Conservation (phyloP, 2,329 filamentous ascomycete species). For the Fusarium sulawesiense region DNA sequence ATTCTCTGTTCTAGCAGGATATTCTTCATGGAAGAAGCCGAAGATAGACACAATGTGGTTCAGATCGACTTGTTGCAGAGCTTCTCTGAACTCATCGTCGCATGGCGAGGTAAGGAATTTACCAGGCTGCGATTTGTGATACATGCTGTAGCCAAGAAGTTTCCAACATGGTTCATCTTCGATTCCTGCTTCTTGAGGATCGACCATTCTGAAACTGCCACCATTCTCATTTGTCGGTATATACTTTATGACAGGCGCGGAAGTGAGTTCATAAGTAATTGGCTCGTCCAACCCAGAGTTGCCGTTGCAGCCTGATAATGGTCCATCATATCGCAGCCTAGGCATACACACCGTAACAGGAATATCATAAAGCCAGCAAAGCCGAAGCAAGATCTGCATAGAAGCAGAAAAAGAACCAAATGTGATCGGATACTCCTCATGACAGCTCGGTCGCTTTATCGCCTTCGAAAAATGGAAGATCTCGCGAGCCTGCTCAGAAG, state of each 20-base stretch:
- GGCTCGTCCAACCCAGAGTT: background rate
- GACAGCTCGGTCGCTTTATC: background rate
- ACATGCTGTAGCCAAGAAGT: background rate
- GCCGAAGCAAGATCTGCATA: background rate
- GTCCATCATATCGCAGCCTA: background rate
- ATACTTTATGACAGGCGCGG: background rate
- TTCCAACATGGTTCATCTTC: background rate
- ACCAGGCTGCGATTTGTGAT: background rate
- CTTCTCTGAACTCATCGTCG: background rate
- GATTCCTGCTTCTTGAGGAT: accelerated
- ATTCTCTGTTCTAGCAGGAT: background rate
- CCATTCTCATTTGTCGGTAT: background rate
- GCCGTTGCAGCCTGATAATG: background rate
- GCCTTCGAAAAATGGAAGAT: background rate
- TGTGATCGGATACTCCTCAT: accelerated
- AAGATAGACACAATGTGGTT: background rate
- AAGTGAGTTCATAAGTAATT: background rate
- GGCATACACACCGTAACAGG: background rate
- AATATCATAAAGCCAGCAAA: background rate
- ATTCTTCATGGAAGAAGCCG: background rate
- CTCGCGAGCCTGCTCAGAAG: background rate
- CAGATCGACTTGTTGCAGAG: background rate
- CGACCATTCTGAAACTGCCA: background rate
- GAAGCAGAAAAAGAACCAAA: background rate
- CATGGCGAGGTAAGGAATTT: background rate